Base-by-base conservation (phyloP, 1,284 basidiomycete species). In the Trichosporon sp. region DNA sequence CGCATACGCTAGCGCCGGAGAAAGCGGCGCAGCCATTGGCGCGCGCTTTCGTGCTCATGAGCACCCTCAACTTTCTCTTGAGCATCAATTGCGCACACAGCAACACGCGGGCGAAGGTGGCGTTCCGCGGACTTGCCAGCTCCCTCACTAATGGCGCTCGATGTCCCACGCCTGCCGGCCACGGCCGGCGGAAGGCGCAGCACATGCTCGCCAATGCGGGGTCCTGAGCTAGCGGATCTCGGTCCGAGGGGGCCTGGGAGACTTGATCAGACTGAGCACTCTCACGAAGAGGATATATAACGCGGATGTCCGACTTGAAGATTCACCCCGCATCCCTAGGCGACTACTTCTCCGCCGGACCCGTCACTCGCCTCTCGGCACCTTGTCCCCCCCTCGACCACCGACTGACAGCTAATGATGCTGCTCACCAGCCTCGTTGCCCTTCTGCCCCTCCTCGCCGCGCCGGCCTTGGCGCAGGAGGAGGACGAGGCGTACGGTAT, bases 1-100 rank as follows among this genome's bases (percentile, higher is more conserved):
- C 12, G 38, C 11, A 54, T 2, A 7, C 51, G 51, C 19, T 54
- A 54, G 51, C 8, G 19, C 51, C 51, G 51, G 51, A 26, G 8
- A 21, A 54, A 54, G 6, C 51, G 51, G 51, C 51, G 51, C 51
- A 10, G 7, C 19, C 19, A 21, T 54, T 40, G 38, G 38, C 38
- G 38, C 38, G 35, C 35, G 12, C 38, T 11, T 26, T 54, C 21
- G 38, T 40, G 38, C 38, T 40, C 7, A 11, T 11, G 51, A 54
- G 51, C 51, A 54, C 51, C 51, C 19, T 54, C 19, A 54, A 54
- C 51, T 54, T 26, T 54, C 19, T 54, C 21, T 21, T 26, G 43
- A n/a, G 19, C 19, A 16, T 54, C 51, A 54, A 54, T 54, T 54
- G 51, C 51, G 14, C n/a, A 54, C 51, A 19, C 51, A 54, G 38